phyloP scores from a whole-genome alignment of 2,329 filamentous ascomycete genomes.

The Tolypocladium nubicola region DNA sequence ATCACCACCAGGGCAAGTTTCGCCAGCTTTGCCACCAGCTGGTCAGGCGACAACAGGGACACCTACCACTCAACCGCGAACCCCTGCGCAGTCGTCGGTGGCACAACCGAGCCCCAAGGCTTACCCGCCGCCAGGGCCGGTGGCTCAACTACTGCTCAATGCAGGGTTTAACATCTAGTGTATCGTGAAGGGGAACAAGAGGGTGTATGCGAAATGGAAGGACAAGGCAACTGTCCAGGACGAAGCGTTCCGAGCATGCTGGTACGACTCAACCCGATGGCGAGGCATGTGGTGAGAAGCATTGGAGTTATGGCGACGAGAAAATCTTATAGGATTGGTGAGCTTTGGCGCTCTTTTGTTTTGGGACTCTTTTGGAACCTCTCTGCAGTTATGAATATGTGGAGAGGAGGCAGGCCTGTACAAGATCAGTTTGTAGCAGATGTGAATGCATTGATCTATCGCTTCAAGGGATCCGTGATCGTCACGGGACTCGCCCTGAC shows the following conservation, averaged over 20 bases:
- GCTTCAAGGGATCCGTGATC: background rate
- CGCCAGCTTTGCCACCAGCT: background rate
- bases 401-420: constrained; percentile 1
- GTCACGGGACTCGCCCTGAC: background rate
- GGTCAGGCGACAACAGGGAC: background rate
- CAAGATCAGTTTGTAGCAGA: background rate
- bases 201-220: background rate
- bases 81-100: background rate
- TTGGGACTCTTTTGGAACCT: constrained; percentile 4
- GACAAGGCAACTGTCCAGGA: background rate
- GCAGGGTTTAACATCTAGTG: background rate
- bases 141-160: background rate
- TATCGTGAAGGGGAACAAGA: background rate
- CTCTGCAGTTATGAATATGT: constrained; percentile 2
- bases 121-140: background rate
- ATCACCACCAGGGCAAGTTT: background rate
- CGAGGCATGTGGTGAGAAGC: background rate
- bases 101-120: background rate
- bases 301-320: background rate
- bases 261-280: background rate
- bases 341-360: background rate
- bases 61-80: background rate
- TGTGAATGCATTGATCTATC: background rate
- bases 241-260: background rate
- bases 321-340: background rate